Evolutionary conservation across 495 filamentous ascomycete species (phyloP), one percentile per base, ranked within the genome.

Genomic region (Xylona heveae): DNA sequence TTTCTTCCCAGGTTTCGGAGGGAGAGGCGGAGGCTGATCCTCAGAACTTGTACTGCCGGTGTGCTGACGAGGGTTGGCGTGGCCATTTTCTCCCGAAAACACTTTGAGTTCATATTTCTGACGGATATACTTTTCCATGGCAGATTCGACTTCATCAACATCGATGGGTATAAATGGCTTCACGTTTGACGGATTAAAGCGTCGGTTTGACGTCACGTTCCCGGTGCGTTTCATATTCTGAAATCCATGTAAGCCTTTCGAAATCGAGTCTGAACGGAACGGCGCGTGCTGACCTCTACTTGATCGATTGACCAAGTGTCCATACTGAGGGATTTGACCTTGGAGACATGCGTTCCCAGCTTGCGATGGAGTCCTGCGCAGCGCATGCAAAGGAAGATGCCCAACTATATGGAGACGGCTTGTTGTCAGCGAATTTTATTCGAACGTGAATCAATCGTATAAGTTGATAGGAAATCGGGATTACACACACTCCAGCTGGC

Each of bases 311-410:
- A 67, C 88, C 88, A 97, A 30, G 70, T 81, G 48, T 97, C 88
- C 88, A 95, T 94, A 41, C 77, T 91, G 57, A 95, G 56, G 6
- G 83, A 93, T 53, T 97, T 97, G 53, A 97, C 80, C 52, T 95
- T 97, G 27, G 85, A 92, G 35, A 97, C 78, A 49, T 97, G 88
- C 31, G 84, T 95, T 32, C 90, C 90, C 44, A 95, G 62, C 54
- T 95, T 95, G 44, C 88, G 81, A 59, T 97, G 88, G 49, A 95
- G 60, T 19, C 81, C 66, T 35, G 84, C 88, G 65, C 88, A 97
- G 48, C 90, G 80, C 76, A 94, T 84, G 57, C 88, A 97, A 4
- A 97, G 65, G 55, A 97, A 97, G 31, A 94, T 69, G 20, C 88
- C 88, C 53, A 97, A 62, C 83, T 92, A 47, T 42, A 36, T 14